phyloP scores from a whole-genome alignment of 1,284 basidiomycete genomes.

The Lignosus rhinocerotis region DNA sequence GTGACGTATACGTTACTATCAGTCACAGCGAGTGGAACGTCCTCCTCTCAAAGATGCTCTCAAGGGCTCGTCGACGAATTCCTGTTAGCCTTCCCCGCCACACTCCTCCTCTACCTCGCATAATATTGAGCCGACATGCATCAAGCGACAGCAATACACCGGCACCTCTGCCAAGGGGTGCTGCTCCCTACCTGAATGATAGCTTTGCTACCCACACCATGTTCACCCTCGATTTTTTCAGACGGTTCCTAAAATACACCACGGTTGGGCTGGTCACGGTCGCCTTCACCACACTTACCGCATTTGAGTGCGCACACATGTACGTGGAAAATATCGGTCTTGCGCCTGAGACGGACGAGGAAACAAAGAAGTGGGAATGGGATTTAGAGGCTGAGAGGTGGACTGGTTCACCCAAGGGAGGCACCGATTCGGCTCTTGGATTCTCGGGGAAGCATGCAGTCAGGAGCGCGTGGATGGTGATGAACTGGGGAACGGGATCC shows the following conservation, averaged over 20 bases:
- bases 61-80: conserved; percentile 20
- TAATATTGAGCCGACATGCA: conserved; percentile 13
- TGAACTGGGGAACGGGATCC: conserved; percentile 67
- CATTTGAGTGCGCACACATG: conserved; percentile 63
- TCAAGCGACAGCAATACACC: conserved; percentile 12
- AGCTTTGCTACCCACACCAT: conserved; percentile 38
- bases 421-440: conserved; percentile 74
- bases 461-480: conserved; percentile 77
- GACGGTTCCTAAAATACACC: conserved; percentile 42
- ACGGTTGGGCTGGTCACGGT: conserved; percentile 41
- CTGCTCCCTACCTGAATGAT: conserved; percentile 32
- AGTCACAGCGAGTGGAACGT: conserved; percentile 10
- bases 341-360: conserved; percentile 51
- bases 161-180: conserved; percentile 12
- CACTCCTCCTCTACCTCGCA: conserved; percentile 1
- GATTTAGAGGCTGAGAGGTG: conserved; percentile 68
- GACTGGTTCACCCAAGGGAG: conserved; percentile 70
- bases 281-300: conserved; percentile 40
- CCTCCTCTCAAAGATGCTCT: conserved; percentile 23
- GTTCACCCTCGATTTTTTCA: conserved; percentile 39
- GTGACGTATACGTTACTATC: conserved; percentile 12
- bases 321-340: conserved; percentile 72
- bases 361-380: conserved; percentile 71
- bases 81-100: conserved; percentile 11
- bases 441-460: conserved; percentile 66